Evolutionary conservation across 805 yeast species (phyloP).

Genomic region (Kregervanrija pseudodelftensis): DNA sequence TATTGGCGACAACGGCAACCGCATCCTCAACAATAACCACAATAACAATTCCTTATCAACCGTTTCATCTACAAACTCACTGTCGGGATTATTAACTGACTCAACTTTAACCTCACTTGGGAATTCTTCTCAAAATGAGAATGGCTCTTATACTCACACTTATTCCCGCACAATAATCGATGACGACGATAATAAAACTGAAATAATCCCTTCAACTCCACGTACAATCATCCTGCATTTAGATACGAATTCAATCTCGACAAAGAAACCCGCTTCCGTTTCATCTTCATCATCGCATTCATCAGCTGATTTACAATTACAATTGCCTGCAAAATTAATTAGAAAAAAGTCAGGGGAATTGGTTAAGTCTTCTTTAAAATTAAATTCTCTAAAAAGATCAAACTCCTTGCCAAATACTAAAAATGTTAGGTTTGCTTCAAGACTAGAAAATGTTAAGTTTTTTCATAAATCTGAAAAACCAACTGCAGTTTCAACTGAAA

Average conservation of each 20-base stretch:
- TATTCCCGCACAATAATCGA: conserved; percentile 8
- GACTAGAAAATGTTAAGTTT: conserved; percentile 54
- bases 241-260: not conserved
- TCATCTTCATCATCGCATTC: conserved; percentile 14
- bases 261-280: conserved; percentile 2
- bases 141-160: conserved; percentile 2
- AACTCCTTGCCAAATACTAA: conserved; percentile 48
- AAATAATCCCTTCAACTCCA: conserved; percentile 2
- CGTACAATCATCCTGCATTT: not conserved
- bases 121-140: conserved; percentile 6
- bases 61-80: conserved; percentile 22
- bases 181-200: conserved; percentile 24
- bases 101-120: conserved; percentile 15
- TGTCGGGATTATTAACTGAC: not conserved
- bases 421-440: conserved; percentile 57
- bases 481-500: conserved; percentile 51
- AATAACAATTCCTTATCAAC: conserved; percentile 17
- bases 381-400: conserved; percentile 32
- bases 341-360: conserved; percentile 50
- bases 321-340: conserved; percentile 21
- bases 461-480: conserved; percentile 59
- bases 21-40: conserved; percentile 3
- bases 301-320: conserved; percentile 10
- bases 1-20: not conserved
- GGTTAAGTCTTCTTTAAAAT: conserved; percentile 41